phyloP scores from a whole-genome alignment of 2,329 filamentous ascomycete species.

The Beauveria brongniartii region DNA sequence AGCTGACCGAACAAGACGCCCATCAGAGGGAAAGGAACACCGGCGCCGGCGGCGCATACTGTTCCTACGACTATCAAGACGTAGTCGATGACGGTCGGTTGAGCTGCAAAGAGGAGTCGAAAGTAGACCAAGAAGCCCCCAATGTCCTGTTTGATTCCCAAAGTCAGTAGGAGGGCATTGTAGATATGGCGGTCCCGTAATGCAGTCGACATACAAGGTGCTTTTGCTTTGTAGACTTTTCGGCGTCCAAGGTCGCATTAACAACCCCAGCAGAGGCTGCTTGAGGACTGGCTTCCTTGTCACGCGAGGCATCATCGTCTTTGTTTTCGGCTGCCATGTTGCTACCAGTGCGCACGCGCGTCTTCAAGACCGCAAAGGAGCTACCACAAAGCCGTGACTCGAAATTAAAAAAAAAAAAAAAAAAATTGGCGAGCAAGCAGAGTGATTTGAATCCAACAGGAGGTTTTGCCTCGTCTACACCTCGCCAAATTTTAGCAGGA shows the following conservation, averaged over 20 bases:
- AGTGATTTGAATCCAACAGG: too few relatives aligned
- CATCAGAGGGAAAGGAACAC: constrained; percentile 48
- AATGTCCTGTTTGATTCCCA: constrained; percentile 16
- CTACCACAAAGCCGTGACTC: not conserved
- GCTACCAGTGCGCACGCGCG: not conserved
- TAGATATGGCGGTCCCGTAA: too few relatives aligned
- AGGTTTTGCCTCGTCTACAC: not conserved
- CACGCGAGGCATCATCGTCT: not conserved
- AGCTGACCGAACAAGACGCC: constrained; percentile 50
- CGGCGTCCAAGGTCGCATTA: not conserved
- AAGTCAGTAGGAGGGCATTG: not conserved
- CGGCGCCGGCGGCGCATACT: constrained; percentile 39
- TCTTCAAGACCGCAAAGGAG: not conserved
- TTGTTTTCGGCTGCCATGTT: not conserved
- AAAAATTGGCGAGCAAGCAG: not conserved
- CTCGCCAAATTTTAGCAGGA: not conserved
- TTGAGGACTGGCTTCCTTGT: not conserved
- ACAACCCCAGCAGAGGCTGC: not conserved
- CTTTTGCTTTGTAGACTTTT: not conserved
- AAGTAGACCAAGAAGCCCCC: constrained; percentile 27
- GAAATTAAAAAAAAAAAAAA: not conserved
- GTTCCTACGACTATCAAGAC: constrained; percentile 24
- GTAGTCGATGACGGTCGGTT: constrained; percentile 27
- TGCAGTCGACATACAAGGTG: not conserved
- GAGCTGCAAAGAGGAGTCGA: constrained; percentile 28